Conservation (phyloP, 305 asterid genomes). For the Fraxinus ornus region DNA sequence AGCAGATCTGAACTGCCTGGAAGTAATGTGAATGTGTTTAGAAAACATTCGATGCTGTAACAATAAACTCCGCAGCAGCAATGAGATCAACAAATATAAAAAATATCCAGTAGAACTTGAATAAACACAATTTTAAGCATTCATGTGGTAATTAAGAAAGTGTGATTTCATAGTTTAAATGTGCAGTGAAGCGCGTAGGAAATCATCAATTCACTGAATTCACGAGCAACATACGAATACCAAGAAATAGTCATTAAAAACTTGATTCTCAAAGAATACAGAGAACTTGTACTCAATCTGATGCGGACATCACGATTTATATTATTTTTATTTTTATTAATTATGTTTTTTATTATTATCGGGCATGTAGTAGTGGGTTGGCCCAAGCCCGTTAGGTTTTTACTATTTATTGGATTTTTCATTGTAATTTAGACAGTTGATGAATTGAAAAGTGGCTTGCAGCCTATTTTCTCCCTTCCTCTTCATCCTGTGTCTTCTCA, state of each 20-base stretch:
- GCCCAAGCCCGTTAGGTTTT: no score
- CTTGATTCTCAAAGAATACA: neutral
- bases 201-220: no score
- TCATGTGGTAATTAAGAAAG: neutral
- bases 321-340: no score
- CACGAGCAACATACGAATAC: neutral
- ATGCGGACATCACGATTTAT: no score
- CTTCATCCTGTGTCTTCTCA: no score
- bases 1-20: slow-evolving; percentile 30
- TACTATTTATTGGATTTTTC: no score
- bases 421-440: no score
- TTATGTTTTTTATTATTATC: no score
- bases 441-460: no score
- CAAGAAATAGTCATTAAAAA: neutral
- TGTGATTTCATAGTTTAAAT: neutral
- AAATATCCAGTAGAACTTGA: neutral
- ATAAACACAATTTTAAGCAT: neutral
- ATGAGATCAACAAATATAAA: neutral
- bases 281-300: neutral
- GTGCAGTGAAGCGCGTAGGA: neutral
- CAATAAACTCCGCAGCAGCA: neutral
- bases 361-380: no score
- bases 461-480: no score
- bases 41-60: neutral
- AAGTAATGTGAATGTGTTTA: slow-evolving; percentile 16